Percentiles rank a stretch among this genome's conserved stretches.
phyloP scores from a whole-genome alignment of 1,284 basidiomycete genomes.

The Golubevia pallescens region DNA sequence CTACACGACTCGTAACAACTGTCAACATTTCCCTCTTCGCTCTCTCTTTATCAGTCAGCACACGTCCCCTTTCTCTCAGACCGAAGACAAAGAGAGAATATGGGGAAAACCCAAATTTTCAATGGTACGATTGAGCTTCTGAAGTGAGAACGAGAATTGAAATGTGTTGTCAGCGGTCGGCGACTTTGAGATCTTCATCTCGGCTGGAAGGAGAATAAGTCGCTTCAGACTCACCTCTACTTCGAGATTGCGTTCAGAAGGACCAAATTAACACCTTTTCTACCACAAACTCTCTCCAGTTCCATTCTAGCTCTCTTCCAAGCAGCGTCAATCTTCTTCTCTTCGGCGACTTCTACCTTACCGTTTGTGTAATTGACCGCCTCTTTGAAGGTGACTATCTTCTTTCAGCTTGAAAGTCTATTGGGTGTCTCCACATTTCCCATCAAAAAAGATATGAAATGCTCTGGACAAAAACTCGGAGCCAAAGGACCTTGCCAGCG shows the following conservation, averaged over 20 bases:
- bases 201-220: too few relatives aligned
- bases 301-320: neutral
- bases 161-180: too few relatives aligned
- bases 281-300: neutral
- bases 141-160: too few relatives aligned
- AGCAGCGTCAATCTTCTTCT: neutral
- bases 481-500: neutral
- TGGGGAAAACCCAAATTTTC: too few relatives aligned
- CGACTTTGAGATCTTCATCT: too few relatives aligned
- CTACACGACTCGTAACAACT: too few relatives aligned
- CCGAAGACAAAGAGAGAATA: too few relatives aligned
- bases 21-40: too few relatives aligned
- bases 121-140: too few relatives aligned
- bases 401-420: neutral
- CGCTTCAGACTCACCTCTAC: too few relatives aligned
- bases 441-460: neutral
- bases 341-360: neutral
- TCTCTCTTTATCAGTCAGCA: too few relatives aligned
- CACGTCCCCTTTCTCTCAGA: too few relatives aligned
- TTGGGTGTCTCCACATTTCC: neutral
- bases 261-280: neutral
- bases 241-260: neutral
- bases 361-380: neutral
- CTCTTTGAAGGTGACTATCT: neutral
- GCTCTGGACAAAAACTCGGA: neutral